Base-by-base conservation (phyloP, 2,329 filamentous ascomycete genomes). In the Colletotrichum sp. region DNA sequence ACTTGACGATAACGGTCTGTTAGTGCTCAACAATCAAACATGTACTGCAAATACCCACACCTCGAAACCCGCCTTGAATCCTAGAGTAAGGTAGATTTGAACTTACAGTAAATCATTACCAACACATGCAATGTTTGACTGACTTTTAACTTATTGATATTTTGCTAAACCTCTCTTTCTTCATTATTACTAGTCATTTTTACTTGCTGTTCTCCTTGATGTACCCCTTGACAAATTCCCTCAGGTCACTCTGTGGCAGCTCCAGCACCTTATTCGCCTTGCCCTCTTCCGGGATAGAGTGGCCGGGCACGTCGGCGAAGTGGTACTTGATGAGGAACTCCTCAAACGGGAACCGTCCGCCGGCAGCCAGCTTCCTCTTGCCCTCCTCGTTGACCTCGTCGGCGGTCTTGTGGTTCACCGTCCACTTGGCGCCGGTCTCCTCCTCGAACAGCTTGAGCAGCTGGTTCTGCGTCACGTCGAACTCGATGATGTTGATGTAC, bases 391-490 rank as follows among this genome's bases (percentile, higher is more conserved):
- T 79, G 63, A 84, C 77, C n/a, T 86, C 85, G 3, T 78, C 80
- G 28, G 84, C 83, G 6, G 77, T 81, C 14, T 81, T 74, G 13
- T 81, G 82, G 4, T 84, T 85, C 2, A 92, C 84, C 0, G 85
- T 84, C 86, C 88, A 93, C 76, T 89, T 89, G 21, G 83, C 79
- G 3, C 87, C 88, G 0, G 89, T 90, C 14, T 87, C 83, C 70
- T 88, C 87, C 82, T 94, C 90, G 5, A 90, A 83, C 2, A 87
- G 81, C 14, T 83, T 82, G 4, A 93, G 80, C 3, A 94, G 82
- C 78, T 93, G 86, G 30, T 90, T 90, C 82, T 93, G 92, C 2
- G 89, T 89, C 0, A 89, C 87, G 52, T 88, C 88, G 78, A 93
- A 91, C 2, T 89, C 91, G 8, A 90, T 87, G 21, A 93, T 83